Evolutionary conservation across 169 alveolate genomes (phyloP).

Genomic region (Cryptosporidium andersoni): DNA sequence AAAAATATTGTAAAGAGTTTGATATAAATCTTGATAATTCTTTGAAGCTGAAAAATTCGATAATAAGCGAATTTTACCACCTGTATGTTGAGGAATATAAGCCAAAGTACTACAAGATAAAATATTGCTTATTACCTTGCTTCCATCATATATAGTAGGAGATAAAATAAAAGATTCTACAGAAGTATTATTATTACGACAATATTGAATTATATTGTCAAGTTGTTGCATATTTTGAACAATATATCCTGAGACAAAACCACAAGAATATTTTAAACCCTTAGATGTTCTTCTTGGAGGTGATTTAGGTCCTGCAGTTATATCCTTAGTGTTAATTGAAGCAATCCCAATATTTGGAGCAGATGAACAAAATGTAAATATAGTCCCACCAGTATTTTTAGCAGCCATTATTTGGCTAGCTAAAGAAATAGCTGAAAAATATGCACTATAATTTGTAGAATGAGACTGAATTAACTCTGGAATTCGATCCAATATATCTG

Average conservation of each 20-base stretch:
- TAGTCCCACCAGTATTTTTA: constrained; percentile 32
- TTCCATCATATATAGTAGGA: background rate
- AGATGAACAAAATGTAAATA: constrained; percentile 29
- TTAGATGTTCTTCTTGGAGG: constrained; percentile 66
- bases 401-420: constrained; percentile 45
- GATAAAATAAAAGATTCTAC: constrained; percentile 51
- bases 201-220: constrained; percentile 24
- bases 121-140: background rate
- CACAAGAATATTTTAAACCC: constrained; percentile 44
- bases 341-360: constrained; percentile 62
- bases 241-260: constrained; percentile 64
- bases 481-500: constrained; percentile 27
- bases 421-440: constrained; percentile 44
- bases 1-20: constrained; percentile 15
- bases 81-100: constrained; percentile 63
- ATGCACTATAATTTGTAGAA: constrained; percentile 60
- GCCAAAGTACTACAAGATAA: constrained; percentile 57
- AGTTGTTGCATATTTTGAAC: constrained; percentile 58
- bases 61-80: constrained; percentile 40
- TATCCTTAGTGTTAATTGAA: constrained; percentile 43
- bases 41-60: constrained; percentile 36
- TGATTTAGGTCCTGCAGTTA: constrained; percentile 50
- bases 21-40: constrained; percentile 43
- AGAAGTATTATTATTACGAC: constrained; percentile 32
- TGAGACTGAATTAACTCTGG: constrained; percentile 22